Evolutionary conservation across 1,284 basidiomycete species (phyloP).

Genomic region (Irpex sp.): DNA sequence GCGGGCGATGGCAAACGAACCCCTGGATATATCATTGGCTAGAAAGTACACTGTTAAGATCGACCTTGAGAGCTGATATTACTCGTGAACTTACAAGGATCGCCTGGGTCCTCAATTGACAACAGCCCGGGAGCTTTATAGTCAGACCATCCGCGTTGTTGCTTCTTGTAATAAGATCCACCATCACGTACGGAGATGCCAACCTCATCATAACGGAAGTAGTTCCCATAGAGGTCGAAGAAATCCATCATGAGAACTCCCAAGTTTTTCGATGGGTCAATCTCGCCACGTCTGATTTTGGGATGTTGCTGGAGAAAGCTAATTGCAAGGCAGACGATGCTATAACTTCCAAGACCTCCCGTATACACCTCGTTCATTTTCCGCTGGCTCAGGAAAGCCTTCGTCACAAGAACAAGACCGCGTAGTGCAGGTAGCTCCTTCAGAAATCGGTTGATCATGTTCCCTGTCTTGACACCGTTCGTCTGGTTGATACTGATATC

Average conservation of each 20-base stretch:
- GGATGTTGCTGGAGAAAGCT: conserved; percentile 97
- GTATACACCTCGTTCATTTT: conserved; percentile 97
- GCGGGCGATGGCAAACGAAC: conserved; percentile 81
- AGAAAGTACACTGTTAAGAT: conserved; percentile 5
- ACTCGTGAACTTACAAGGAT: conserved; percentile 60
- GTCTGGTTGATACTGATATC: conserved; percentile 90
- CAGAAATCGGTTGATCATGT: conserved; percentile 82
- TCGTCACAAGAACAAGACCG: conserved; percentile 82
- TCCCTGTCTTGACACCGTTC: conserved; percentile 80
- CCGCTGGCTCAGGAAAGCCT: conserved; percentile 87
- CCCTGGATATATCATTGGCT: conserved; percentile 93
- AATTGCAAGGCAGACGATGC: conserved; percentile 90
- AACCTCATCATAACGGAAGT: conserved; percentile 90
- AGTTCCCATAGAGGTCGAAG: conserved; percentile 91
- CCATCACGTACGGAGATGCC: conserved; percentile 87
- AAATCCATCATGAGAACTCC: conserved; percentile 94
- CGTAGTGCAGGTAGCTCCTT: conserved; percentile 73
- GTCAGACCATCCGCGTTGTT: conserved; percentile 76
- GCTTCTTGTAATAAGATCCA: conserved; percentile 83
- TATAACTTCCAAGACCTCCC: conserved; percentile 93
- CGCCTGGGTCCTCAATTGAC: conserved; percentile 94
- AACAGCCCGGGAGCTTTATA: conserved; percentile 60
- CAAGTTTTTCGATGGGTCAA: conserved; percentile 84
- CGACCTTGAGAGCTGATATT: neutral
- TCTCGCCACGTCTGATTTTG: conserved; percentile 85